Evolutionary conservation across 768 basidiomycete genomes (phyloP).

Genomic region (Melanogaster broomeanus): DNA sequence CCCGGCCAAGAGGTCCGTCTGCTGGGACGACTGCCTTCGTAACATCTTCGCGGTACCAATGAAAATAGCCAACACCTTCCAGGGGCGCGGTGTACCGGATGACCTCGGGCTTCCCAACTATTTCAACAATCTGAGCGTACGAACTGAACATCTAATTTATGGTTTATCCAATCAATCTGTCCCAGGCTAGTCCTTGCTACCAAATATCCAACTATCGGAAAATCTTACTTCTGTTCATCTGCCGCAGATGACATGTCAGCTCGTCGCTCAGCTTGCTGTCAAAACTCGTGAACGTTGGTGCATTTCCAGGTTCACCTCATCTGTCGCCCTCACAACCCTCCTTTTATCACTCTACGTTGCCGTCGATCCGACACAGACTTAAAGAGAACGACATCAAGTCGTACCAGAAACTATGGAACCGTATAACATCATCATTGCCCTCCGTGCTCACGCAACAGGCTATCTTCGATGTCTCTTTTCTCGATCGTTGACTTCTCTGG

Average conservation of each 20-base stretch:
- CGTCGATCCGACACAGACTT: conserved; percentile 47
- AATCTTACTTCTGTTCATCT: conserved; percentile 30
- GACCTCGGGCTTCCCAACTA: conserved; percentile 58
- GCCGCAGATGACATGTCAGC: conserved; percentile 33
- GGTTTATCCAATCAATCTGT: conserved; percentile 38
- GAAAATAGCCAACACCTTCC: conserved; percentile 76
- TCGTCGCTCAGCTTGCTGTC: conserved; percentile 54
- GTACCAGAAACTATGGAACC: conserved; percentile 55
- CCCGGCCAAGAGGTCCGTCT: conserved; percentile 31
- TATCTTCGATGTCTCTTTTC: conserved; percentile 61
- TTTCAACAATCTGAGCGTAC: conserved; percentile 51
- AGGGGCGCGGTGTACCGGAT: conserved; percentile 44
- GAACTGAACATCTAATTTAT: conserved; percentile 53
- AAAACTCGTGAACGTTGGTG: conserved; percentile 68
- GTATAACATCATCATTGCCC: conserved; percentile 46
- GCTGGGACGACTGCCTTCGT: conserved; percentile 80
- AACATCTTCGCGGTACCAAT: conserved; percentile 65
- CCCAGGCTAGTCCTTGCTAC: conserved; percentile 41
- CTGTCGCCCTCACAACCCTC: conserved; percentile 63
- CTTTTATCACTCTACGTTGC: conserved; percentile 60
- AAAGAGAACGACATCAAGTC: conserved; percentile 14
- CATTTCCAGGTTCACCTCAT: conserved; percentile 57
- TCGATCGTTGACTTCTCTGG: conserved; percentile 40
- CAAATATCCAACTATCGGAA: conserved; percentile 4
- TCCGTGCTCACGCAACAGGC: conserved; percentile 56